phyloP scores from a whole-genome alignment of 441 rosid genomes.

The Erysimum cheiri region DNA sequence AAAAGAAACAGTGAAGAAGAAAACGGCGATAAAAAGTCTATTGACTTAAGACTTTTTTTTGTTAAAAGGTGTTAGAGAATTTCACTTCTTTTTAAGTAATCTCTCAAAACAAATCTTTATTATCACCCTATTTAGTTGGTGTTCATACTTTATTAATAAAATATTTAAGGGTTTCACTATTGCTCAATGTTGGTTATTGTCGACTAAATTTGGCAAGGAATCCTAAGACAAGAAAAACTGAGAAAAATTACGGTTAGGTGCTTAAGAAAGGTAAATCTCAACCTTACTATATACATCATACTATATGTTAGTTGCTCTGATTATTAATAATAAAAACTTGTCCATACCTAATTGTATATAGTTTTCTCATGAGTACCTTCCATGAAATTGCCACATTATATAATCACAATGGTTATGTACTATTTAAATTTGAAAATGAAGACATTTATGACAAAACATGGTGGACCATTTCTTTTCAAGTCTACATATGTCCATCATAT shows the following conservation, averaged over 20 bases:
- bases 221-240: neutral
- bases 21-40: neutral
- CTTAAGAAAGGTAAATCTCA: conserved; percentile 27
- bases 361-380: conserved; percentile 12
- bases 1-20: neutral
- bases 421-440: conserved; percentile 36
- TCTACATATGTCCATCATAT: conserved; percentile 34
- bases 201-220: conserved; percentile 28
- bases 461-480: conserved; percentile 35
- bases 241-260: conserved; percentile 32
- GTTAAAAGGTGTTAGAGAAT: neutral
- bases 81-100: conserved; percentile 15
- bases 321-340: neutral
- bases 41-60: neutral
- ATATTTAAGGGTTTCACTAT: conserved; percentile 12
- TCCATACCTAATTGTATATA: conserved; percentile 11
- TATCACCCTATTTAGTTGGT: conserved; percentile 16
- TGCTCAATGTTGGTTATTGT: conserved; percentile 7
- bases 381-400: conserved; percentile 12
- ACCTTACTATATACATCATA: conserved; percentile 32
- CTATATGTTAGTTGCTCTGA: neutral
- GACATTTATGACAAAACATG: conserved; percentile 42
- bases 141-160: conserved; percentile 19
- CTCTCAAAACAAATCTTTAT: conserved; percentile 7
- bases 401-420: conserved; percentile 19